Conservation (phyloP, 1,139 yeast genomes). For the Diutina catenulata region DNA sequence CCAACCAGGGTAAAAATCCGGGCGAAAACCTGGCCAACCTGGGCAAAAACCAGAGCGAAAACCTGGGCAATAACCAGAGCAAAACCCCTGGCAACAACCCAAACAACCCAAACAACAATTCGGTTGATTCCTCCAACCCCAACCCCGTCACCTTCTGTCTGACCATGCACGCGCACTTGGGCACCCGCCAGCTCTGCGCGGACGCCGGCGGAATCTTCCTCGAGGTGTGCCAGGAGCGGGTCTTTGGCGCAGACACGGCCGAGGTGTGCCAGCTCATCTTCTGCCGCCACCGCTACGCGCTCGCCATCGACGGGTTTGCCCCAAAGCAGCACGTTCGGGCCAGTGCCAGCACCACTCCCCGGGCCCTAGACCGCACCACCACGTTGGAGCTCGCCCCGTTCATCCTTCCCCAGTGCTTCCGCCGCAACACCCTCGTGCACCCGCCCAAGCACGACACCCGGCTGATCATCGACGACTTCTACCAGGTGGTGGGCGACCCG, state of each 20-base stretch:
- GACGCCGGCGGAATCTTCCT: constrained; percentile 52
- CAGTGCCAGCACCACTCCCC: too few relatives aligned
- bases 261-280: constrained; percentile 66
- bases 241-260: constrained; percentile 26
- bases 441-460: constrained; percentile 61
- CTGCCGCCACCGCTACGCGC: constrained; percentile 63
- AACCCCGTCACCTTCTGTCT: constrained; percentile 34
- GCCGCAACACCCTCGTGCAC: constrained; percentile 46
- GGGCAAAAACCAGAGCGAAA: constrained; percentile 6
- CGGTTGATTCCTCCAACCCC: background rate
- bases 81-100: too few relatives aligned
- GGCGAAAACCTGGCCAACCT: constrained; percentile 7
- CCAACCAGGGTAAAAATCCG: too few relatives aligned
- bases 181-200: constrained; percentile 59
- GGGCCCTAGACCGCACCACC: constrained; percentile 25
- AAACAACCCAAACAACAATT: constrained; percentile 10
- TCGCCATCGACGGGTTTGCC: constrained; percentile 43
- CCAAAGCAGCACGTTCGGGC: constrained; percentile 7
- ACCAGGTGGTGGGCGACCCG: constrained; percentile 66
- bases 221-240: constrained; percentile 41
- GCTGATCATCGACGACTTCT: constrained; percentile 56
- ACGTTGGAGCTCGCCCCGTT: constrained; percentile 50
- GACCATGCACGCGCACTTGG: constrained; percentile 62
- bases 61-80: too few relatives aligned
- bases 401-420: constrained; percentile 51